Evolutionary conservation across 495 filamentous ascomycete species (phyloP), one percentile per base, ranked within the genome.

Genomic region (Xylaria scruposa): DNA sequence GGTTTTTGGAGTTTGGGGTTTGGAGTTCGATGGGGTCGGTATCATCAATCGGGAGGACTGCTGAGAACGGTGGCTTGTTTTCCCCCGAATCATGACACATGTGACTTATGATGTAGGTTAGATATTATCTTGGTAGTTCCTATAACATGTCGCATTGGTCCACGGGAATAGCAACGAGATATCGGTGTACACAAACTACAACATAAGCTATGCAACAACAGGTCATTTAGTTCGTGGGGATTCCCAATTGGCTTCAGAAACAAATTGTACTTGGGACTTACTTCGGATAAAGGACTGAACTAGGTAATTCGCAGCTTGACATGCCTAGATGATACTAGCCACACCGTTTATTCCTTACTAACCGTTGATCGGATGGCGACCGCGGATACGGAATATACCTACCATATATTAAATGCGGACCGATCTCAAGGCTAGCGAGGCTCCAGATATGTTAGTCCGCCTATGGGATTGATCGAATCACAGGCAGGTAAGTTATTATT

Each of bases 1-100:
- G 46, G 40, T 29, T 38, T 38, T 51, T 67, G 47, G 64, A 40
- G 64, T 67, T 24, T 40, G 46, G 36, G 51, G 29, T 21, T 38
- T 67, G 49, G 64, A 31, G 46, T 24, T 17, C 2, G 26, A 36
- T 54, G 64, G 46, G 33, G 47, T 24, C 29, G 31, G 33, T 51
- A 26, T 10, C 8, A n/a, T 64, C 4, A 31, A 21, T 60, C 12
- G 10, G 9, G n/a, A 33, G 38, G 58, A 33, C 31, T 38, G 33
- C 33, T 60, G 2, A 8, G 26, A 5, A 9, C 26, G 9, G 26
- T 47, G 42, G 61, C 21, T 42, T 62, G 59, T n/a, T 38, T 38
- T 38, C 19, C 33, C 31, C 33, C 58, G 33, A 60, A 60, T 19
- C 58, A 60, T 60, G 58, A 60, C 58, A 33, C 29, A 31, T 31